Evolutionary conservation across 192 early-diverging fungal species (phyloP).

Genomic region (Haplosporangium gracile): DNA sequence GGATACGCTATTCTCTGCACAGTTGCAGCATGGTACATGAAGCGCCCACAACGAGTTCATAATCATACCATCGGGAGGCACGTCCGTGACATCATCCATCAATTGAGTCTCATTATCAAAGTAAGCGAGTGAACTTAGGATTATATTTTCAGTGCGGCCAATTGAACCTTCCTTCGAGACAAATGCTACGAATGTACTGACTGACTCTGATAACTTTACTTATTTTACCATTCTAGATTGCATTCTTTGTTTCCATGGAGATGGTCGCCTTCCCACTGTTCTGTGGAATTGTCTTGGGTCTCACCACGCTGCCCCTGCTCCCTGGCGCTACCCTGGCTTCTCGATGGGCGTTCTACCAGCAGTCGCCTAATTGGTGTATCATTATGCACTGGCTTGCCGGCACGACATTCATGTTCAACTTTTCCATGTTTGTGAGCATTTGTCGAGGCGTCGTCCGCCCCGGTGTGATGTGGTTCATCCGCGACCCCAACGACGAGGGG

Average conservation of each 20-base stretch:
- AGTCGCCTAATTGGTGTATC: slow-evolving; percentile 73
- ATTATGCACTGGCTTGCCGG: slow-evolving; percentile 95
- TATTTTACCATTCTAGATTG: slow-evolving; percentile 63
- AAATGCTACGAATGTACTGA: neutral
- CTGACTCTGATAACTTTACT: neutral
- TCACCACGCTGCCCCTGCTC: slow-evolving; percentile 85
- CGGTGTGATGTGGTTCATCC: slow-evolving; percentile 98
- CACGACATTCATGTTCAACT: slow-evolving; percentile 94
- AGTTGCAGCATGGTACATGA: slow-evolving; percentile 65
- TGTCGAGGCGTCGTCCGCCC: slow-evolving; percentile 88
- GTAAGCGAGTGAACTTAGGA: slow-evolving; percentile 25
- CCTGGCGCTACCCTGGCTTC: slow-evolving; percentile 67
- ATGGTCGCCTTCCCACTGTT: slow-evolving; percentile 88
- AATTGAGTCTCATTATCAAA: slow-evolving; percentile 73
- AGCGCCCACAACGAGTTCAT: slow-evolving; percentile 42
- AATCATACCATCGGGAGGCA: slow-evolving; percentile 59
- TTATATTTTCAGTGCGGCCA: neutral
- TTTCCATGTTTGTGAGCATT: slow-evolving; percentile 87
- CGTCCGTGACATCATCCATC: slow-evolving; percentile 59
- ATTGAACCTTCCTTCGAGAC: neutral
- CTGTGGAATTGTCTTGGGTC: slow-evolving; percentile 90
- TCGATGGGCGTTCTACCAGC: slow-evolving; percentile 70
- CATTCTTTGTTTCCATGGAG: slow-evolving; percentile 91
- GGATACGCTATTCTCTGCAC: slow-evolving; percentile 72
- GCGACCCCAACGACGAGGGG: slow-evolving; percentile 96